Conservation (phyloP, 2,329 filamentous ascomycete genomes). For the Hypoxylon sp. region DNA sequence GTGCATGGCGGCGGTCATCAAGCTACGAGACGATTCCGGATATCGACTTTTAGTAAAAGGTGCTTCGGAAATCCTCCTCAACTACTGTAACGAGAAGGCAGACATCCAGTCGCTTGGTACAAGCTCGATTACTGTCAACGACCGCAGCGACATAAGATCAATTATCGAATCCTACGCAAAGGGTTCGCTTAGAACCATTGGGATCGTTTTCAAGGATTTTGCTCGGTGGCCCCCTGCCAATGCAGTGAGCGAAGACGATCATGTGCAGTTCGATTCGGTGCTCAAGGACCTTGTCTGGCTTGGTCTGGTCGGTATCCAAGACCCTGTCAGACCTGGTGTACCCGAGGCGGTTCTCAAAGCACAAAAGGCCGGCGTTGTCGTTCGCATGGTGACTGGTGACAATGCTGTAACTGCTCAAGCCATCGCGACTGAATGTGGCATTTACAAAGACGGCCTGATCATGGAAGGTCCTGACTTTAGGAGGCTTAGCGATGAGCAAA, state of each 20-base stretch:
- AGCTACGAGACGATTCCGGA: slow-evolving; percentile 58
- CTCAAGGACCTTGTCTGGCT: slow-evolving; percentile 82
- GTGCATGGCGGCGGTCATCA: slow-evolving; percentile 70
- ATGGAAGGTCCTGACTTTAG: slow-evolving; percentile 80
- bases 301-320: slow-evolving; percentile 80
- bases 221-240: slow-evolving; percentile 79
- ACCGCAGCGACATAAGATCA: slow-evolving; percentile 67
- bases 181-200: slow-evolving; percentile 81
- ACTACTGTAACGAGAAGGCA: slow-evolving; percentile 58
- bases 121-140: slow-evolving; percentile 68
- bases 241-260: slow-evolving; percentile 71
- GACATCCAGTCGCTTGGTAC: slow-evolving; percentile 58
- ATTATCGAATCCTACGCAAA: slow-evolving; percentile 74
- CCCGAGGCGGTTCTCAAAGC: slow-evolving; percentile 77
- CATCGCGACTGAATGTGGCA: slow-evolving; percentile 81
- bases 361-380: slow-evolving; percentile 76
- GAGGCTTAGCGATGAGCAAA: slow-evolving; percentile 70
- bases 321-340: slow-evolving; percentile 78
- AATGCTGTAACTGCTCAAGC: slow-evolving; percentile 80
- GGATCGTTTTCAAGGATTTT: slow-evolving; percentile 80
- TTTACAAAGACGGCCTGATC: slow-evolving; percentile 73
- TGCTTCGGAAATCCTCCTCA: slow-evolving; percentile 69
- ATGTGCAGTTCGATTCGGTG: slow-evolving; percentile 72
- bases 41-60: slow-evolving; percentile 70
- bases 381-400: slow-evolving; percentile 83